Conservation (phyloP, 164 flowering plant species). For the Magnolia changhungtana region DNA sequence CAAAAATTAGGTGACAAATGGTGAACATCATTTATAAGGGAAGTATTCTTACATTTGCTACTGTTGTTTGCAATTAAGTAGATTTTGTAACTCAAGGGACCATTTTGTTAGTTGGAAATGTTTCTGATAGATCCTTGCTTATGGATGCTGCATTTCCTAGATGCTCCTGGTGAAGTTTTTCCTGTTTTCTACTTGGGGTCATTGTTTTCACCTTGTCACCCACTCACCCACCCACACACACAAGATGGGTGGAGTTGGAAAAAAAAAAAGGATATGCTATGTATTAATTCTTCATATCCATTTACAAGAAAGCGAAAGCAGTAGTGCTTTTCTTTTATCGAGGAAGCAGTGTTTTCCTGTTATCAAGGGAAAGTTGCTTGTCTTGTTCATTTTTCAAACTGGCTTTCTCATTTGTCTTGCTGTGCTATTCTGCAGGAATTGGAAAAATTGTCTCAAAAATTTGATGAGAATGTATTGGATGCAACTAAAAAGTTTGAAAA, state of each 20-base stretch:
- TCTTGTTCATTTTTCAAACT: background rate
- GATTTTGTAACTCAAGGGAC: no score
- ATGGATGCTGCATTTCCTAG: no score
- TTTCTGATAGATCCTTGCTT: no score
- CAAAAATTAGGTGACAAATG: no score
- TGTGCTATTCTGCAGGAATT: slow-evolving; percentile 54
- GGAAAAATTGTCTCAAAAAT: slow-evolving; percentile 75
- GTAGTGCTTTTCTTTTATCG: background rate
- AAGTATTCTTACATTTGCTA: no score
- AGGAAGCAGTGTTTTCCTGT: background rate
- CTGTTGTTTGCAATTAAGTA: no score
- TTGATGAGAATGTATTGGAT: slow-evolving; percentile 85
- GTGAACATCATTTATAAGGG: no score
- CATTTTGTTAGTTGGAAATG: no score
- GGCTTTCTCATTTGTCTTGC: background rate
- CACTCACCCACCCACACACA: no score
- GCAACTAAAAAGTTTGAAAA: slow-evolving; percentile 95
- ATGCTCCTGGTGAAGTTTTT: no score
- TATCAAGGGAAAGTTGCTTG: background rate
- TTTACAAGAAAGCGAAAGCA: background rate
- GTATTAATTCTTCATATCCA: background rate
- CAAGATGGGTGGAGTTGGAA: background rate
- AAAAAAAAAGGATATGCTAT: background rate
- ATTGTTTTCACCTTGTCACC: no score
- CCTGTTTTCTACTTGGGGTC: no score